phyloP scores from a whole-genome alignment of 352 stramenopile genomes.

The Globisporangium irregulare region DNA sequence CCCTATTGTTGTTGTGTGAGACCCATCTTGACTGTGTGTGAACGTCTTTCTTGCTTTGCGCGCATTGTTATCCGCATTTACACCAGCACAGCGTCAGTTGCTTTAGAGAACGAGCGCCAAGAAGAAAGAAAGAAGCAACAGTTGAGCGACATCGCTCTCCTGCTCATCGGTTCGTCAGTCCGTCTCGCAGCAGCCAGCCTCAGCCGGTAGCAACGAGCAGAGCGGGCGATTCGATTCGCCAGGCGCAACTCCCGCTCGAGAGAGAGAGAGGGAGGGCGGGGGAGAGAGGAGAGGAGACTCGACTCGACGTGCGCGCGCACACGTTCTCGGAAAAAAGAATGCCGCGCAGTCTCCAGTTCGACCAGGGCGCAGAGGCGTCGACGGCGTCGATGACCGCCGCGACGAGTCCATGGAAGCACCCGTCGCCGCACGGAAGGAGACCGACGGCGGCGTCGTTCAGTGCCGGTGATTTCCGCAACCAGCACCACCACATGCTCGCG shows the following conservation, averaged over 20 bases:
- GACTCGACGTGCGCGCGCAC: neutral
- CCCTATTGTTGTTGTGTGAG: neutral
- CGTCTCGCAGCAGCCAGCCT: neutral
- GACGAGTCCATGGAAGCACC: conserved; percentile 15
- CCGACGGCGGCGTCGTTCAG: conserved; percentile 25
- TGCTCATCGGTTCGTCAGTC: neutral
- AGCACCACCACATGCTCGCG: conserved; percentile 15
- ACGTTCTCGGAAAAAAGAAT: neutral
- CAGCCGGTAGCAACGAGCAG: neutral
- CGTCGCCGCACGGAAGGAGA: neutral
- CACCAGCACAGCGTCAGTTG: neutral
- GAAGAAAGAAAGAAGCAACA: neutral
- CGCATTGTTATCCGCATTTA: neutral
- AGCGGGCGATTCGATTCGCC: neutral
- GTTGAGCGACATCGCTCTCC: neutral
- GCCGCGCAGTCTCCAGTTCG: conserved; percentile 17
- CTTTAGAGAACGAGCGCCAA: neutral
- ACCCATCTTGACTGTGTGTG: neutral
- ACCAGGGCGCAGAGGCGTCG: neutral
- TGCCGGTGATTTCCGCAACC: conserved; percentile 18
- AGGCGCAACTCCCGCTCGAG: neutral
- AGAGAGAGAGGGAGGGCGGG: neutral
- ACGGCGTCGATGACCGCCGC: conserved; percentile 10
- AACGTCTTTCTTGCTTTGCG: neutral
- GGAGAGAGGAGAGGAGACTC: neutral